Evolutionary conservation across 805 yeast genomes (phyloP), one percentile per base, ranked within the genome.

Genomic region (Starmera pachycereana): DNA sequence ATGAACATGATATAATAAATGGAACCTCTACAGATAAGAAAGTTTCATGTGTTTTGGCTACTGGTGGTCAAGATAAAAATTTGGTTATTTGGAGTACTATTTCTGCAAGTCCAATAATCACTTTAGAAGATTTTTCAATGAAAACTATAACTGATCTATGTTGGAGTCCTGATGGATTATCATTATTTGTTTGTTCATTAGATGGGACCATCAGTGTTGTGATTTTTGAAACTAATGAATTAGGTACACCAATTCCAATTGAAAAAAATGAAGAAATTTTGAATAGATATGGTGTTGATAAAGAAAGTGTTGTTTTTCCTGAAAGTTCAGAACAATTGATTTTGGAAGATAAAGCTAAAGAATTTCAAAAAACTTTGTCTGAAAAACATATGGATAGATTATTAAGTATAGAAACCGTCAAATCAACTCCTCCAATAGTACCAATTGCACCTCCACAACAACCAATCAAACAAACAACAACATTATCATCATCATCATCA

Each of bases 31-130:
- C 57, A 41, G 62, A 68, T 11, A 55, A 49, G 30, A 57, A 54
- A 29, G 63, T 71, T 39, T 69, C 82, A 8, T 81, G 96, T 0
- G 74, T 90, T 1, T 67, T 90, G n/a, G 96, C 97, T 2, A 83
- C 96, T 27, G 96, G 90, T 12, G 97, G 97, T 10, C 97, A 90
- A 60, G 98, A 90, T 60, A 78, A 85, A 52, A 74, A 88, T 1
- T 60, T 92, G 32, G 95, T 88, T 0, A 66, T 90, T 6, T 90
- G 98, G 98, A 79, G 78, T 52, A 90, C 96, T 0, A 61, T 74
- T 2, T 70, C 69, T 39, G 73, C 88, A 5, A 69, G 85, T 37
- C 97, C 98, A 1, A 59, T 92, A 37, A 71, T 84, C 11, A 85
- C 88, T 8, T 85, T 89, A 1, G 75, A 75, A 33, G 94, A 89